Percentiles rank a stretch among this genome's conserved stretches.
These are phyloP conservation scores for Pleurotus pulmonarius DNA, from an alignment of 768 basidiomycete genomes.

Conservation along the genomic window DNA sequence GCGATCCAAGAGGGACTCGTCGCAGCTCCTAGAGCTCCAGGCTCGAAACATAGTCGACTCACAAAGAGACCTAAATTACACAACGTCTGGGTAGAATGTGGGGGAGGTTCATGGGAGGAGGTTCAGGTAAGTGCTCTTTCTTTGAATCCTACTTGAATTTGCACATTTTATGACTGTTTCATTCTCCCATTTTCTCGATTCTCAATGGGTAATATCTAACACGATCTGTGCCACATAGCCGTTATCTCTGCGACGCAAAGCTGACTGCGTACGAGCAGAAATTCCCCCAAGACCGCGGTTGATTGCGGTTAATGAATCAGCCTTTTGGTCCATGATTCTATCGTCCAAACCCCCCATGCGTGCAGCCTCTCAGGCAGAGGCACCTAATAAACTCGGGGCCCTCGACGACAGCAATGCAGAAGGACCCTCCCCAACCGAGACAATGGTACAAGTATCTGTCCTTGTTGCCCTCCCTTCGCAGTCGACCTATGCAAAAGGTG, in stretches of 20 bases:
- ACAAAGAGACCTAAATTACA: conserved; percentile 48
- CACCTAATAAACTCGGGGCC: background rate
- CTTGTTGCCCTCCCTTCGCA: conserved; percentile 55
- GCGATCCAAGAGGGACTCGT: conserved; percentile 50
- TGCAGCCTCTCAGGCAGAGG: background rate
- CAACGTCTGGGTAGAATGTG: conserved; percentile 37
- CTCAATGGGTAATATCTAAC: too few relatives aligned
- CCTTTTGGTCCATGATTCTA: background rate
- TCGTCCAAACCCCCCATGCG: conserved; percentile 1
- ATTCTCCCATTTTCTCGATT: too few relatives aligned
- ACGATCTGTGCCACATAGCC: too few relatives aligned
- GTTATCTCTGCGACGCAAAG: too few relatives aligned
- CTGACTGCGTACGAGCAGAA: too few relatives aligned
- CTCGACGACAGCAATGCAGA: background rate
- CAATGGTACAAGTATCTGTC: conserved; percentile 42
- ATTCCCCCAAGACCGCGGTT: too few relatives aligned
- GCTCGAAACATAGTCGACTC: conserved; percentile 36
- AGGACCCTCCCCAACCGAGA: conserved; percentile 18
- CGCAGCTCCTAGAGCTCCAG: conserved; percentile 34
- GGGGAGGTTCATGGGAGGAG: conserved; percentile 38
- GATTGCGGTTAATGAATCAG: too few relatives aligned
- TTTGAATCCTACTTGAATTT: too few relatives aligned
- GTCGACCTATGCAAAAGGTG: conserved; percentile 1
- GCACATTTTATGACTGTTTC: too few relatives aligned
- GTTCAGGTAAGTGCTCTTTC: conserved; percentile 37